phyloP scores from a whole-genome alignment of 345 rosid species.

The Gossypium herbaceum region DNA sequence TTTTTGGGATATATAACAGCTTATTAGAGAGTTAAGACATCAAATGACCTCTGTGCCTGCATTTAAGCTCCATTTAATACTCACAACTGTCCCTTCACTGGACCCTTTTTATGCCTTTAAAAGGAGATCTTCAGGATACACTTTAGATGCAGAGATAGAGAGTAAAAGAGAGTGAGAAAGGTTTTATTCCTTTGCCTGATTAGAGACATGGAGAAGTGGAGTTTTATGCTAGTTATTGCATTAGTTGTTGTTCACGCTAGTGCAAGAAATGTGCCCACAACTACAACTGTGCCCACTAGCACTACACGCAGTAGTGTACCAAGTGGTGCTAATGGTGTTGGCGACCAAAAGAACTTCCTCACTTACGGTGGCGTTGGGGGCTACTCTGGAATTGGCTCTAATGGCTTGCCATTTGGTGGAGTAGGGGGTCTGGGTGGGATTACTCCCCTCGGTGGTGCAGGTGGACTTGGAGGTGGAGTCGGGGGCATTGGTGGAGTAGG shows the following conservation, averaged over 20 bases:
- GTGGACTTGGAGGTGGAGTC: constrained; percentile 11
- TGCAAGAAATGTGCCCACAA: constrained; percentile 41
- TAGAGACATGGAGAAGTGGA: constrained; percentile 34
- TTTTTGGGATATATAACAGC: no score
- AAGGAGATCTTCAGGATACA: constrained; percentile 8
- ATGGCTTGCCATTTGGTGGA: constrained; percentile 52
- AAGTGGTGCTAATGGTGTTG: constrained; percentile 29
- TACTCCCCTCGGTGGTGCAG: constrained; percentile 4
- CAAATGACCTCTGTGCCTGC: neutral
- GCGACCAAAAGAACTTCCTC: constrained; percentile 67
- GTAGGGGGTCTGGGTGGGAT: constrained; percentile 37
- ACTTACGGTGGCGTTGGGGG: constrained; percentile 70
- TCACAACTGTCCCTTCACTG: neutral
- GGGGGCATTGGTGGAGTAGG: constrained; percentile 7
- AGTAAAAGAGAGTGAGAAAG: neutral
- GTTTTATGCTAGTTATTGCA: constrained; percentile 32
- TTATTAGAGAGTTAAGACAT: neutral
- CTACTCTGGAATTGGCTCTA: constrained; percentile 48
- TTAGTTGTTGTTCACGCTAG: constrained; percentile 26
- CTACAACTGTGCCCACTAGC: constrained; percentile 14
- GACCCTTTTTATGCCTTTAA: constrained; percentile 20
- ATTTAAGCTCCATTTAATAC: neutral
- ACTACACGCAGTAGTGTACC: constrained; percentile 21
- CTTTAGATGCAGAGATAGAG: neutral
- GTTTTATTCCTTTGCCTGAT: neutral